Percentiles rank a stretch among this genome's conserved stretches.
Conservation (phyloP, 768 basidiomycete genomes). For the Mycena crocata region DNA sequence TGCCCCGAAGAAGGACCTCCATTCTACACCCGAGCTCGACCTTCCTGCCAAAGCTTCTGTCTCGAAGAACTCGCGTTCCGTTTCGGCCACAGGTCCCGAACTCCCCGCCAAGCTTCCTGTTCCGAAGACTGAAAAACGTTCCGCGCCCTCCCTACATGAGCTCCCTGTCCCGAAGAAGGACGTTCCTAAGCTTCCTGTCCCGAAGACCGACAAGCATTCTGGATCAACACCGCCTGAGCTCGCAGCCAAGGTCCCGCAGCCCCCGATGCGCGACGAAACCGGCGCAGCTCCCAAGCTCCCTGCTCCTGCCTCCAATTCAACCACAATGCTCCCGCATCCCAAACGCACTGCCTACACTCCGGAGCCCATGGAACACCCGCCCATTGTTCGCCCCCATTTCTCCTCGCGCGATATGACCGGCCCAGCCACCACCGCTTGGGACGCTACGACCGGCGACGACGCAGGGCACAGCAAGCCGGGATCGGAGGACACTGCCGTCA, state of each 20-base stretch:
- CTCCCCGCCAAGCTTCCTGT: neutral
- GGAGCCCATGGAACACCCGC: slow-evolving; percentile 10
- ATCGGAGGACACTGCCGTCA: neutral
- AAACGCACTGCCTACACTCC: neutral
- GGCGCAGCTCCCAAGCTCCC: neutral
- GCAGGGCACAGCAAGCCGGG: neutral
- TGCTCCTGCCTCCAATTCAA: neutral
- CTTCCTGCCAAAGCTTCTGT: neutral
- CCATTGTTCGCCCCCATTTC: slow-evolving; percentile 1
- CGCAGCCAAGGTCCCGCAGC: neutral
- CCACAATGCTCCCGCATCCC: neutral
- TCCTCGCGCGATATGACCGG: no score
- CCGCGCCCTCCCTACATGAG: neutral
- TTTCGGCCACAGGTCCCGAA: no score
- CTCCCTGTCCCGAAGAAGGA: no score
- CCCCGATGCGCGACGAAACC: neutral
- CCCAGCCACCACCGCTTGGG: neutral
- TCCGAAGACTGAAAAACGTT: neutral
- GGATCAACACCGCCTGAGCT: neutral
- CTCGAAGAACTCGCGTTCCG: no score
- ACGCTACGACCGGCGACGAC: neutral
- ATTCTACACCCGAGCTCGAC: neutral
- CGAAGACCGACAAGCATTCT: neutral
- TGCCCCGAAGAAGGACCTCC: neutral
- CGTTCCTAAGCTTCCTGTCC: no score